Conservation (phyloP, 495 filamentous ascomycete genomes). For the Hypoxylon fragiforme region DNA sequence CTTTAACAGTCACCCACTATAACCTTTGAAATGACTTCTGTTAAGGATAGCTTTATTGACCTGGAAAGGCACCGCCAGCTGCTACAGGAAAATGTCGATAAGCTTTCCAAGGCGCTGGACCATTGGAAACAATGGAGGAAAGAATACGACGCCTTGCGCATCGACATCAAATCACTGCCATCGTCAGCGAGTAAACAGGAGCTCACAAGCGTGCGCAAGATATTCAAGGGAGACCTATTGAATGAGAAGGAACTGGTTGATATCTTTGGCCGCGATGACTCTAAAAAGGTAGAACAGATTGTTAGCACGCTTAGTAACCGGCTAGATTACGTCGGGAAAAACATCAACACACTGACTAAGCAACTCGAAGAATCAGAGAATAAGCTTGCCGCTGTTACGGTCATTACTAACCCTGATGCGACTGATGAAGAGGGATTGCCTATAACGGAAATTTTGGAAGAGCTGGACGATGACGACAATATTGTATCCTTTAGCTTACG, state of each 20-base stretch:
- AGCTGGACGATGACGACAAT: conserved; percentile 90
- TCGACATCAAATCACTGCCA: conserved; percentile 66
- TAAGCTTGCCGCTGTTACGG: conserved; percentile 58
- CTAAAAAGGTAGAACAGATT: conserved; percentile 59
- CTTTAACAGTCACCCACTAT: neutral
- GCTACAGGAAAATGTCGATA: conserved; percentile 73
- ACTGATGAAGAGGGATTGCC: conserved; percentile 68
- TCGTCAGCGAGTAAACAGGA: conserved; percentile 58
- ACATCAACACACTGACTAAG: conserved; percentile 69
- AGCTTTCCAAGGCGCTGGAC: conserved; percentile 74
- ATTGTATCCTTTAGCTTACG: conserved; percentile 67
- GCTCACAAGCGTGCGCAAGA: conserved; percentile 42
- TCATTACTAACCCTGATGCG: conserved; percentile 51
- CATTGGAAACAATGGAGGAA: conserved; percentile 89
- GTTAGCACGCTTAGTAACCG: conserved; percentile 71
- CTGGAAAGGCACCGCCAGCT: conserved; percentile 75
- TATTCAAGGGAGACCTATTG: conserved; percentile 49
- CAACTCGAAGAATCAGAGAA: conserved; percentile 69
- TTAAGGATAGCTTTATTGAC: conserved; percentile 52
- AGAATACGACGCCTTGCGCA: conserved; percentile 86
- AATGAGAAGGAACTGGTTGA: conserved; percentile 62
- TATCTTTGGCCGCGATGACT: conserved; percentile 61
- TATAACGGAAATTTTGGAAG: conserved; percentile 84
- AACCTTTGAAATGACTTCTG: conserved; percentile 18
- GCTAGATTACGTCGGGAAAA: conserved; percentile 86